Percentiles rank a stretch among this genome's conserved stretches.
Evolutionary conservation across 2,329 filamentous ascomycete genomes (phyloP).

Genomic region (Claviceps monticola): DNA sequence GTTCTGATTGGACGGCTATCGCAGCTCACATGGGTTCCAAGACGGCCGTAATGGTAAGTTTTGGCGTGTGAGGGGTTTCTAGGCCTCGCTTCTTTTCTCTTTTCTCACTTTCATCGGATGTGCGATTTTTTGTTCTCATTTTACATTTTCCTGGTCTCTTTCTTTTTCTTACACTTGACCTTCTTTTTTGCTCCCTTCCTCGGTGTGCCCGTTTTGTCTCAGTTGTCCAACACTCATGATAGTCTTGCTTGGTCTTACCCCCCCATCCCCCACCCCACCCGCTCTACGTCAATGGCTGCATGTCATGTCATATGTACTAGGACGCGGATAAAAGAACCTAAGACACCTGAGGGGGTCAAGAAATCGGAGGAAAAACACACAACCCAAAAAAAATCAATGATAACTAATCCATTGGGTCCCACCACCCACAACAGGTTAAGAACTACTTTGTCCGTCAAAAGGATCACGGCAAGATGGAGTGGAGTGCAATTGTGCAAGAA

Average conservation of each 20-base stretch:
- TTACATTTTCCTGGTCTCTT: background rate
- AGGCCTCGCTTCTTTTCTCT: background rate
- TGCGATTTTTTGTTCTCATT: background rate
- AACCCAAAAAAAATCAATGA: background rate
- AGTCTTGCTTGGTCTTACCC: background rate
- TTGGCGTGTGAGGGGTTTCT: background rate
- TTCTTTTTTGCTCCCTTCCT: background rate
- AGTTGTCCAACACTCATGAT: background rate
- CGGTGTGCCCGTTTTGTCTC: background rate
- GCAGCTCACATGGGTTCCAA: conserved; percentile 71
- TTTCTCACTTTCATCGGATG: background rate
- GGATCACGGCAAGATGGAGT: conserved; percentile 43
- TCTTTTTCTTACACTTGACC: background rate
- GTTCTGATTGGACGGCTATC: conserved; percentile 65
- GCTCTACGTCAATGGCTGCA: background rate
- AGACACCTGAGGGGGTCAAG: background rate
- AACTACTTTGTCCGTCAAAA: conserved; percentile 54
- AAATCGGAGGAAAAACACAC: background rate
- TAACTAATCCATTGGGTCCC: background rate
- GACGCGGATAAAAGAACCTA: background rate
- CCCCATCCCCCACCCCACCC: background rate
- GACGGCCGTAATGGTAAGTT: conserved; percentile 67
- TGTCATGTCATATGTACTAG: conserved; percentile 3
- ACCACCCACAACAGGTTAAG: conserved; percentile 41
- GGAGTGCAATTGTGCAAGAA: conserved; percentile 44